A percentile compares a stretch with the other conserved stretches of the same genome.
phyloP scores from a whole-genome alignment of 192 early-diverging fungal genomes.

The Chytriomyces confervae region DNA sequence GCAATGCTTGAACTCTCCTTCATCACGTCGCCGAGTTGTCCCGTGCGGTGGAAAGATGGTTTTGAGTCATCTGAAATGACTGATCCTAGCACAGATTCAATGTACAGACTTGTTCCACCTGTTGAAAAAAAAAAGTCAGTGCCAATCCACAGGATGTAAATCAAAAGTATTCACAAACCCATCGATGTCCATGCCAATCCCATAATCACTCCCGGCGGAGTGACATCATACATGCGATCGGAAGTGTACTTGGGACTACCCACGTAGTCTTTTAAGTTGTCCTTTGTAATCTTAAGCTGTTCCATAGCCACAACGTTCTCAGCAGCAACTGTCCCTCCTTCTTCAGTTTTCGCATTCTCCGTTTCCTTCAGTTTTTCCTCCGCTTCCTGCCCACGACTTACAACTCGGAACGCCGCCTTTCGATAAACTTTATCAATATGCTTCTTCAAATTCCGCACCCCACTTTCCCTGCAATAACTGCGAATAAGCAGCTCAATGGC shows the following conservation, averaged over 20 bases:
- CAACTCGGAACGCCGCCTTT: constrained; percentile 92
- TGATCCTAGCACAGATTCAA: constrained; percentile 92
- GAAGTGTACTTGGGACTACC: constrained; percentile 85
- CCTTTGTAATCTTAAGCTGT: constrained; percentile 68
- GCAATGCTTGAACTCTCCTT: constrained; percentile 96
- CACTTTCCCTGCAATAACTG: constrained; percentile 95
- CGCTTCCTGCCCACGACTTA: constrained; percentile 56
- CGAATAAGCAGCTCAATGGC: constrained; percentile 87
- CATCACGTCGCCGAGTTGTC: constrained; percentile 99
- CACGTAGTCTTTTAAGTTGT: constrained; percentile 90
- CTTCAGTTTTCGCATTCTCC: constrained; percentile 37
- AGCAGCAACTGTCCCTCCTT: not conserved
- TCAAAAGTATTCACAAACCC: constrained; percentile 60
- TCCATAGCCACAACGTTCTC: constrained; percentile 38
- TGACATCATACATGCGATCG: constrained; percentile 89
- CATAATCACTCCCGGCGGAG: constrained; percentile 96
- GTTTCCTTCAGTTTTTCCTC: no score
- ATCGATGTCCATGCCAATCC: constrained; percentile 97
- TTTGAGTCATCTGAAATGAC: constrained; percentile 62
- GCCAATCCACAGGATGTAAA: not conserved
- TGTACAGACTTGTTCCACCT: constrained; percentile 90
- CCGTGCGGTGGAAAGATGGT: constrained; percentile 82
- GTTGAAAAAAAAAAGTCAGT: not conserved
- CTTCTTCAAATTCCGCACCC: constrained; percentile 97
- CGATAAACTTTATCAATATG: constrained; percentile 98